Conservation (phyloP, 352 stramenopile genomes). For the Globisporangium cederbergense region DNA sequence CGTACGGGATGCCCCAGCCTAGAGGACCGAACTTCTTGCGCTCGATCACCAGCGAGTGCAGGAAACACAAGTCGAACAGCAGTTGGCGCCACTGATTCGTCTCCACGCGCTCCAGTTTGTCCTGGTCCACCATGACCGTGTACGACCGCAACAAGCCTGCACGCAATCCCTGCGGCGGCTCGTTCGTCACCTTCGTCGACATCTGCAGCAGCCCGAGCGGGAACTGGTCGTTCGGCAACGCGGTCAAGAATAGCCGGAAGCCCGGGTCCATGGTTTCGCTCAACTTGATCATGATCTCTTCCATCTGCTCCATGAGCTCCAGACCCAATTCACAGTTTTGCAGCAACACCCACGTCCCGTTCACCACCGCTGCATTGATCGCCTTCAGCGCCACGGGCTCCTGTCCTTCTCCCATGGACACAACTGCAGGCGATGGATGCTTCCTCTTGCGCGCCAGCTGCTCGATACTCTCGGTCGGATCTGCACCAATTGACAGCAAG, state of each 20-base stretch:
- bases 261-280: slow-evolving; percentile 94
- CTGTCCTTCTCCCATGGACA: slow-evolving; percentile 98
- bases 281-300: slow-evolving; percentile 96
- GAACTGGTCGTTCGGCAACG: slow-evolving; percentile 95
- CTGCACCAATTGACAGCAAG: slow-evolving; percentile 94
- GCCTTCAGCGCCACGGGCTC: slow-evolving; percentile 96
- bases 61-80: slow-evolving; percentile 96
- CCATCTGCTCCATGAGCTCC: slow-evolving; percentile 98
- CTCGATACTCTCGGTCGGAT: slow-evolving; percentile 98
- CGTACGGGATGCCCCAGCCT: slow-evolving; percentile 98
- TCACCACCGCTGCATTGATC: slow-evolving; percentile 95
- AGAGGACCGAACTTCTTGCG: slow-evolving; percentile 98
- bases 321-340: slow-evolving; percentile 98
- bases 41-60: slow-evolving; percentile 98
- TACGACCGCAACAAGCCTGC: slow-evolving; percentile 95
- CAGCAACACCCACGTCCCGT: slow-evolving; percentile 97
- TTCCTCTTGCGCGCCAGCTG: slow-evolving; percentile 96
- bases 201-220: slow-evolving; percentile 97
- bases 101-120: slow-evolving; percentile 96
- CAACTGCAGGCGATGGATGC: slow-evolving; percentile 92
- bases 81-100: slow-evolving; percentile 96
- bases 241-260: slow-evolving; percentile 98
- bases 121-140: slow-evolving; percentile 99
- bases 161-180: slow-evolving; percentile 94
- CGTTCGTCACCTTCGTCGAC: slow-evolving; percentile 99